These are phyloP conservation scores for Mycena olivaceomarginata DNA, from an alignment of 768 basidiomycete species.

Conservation along the genomic window DNA sequence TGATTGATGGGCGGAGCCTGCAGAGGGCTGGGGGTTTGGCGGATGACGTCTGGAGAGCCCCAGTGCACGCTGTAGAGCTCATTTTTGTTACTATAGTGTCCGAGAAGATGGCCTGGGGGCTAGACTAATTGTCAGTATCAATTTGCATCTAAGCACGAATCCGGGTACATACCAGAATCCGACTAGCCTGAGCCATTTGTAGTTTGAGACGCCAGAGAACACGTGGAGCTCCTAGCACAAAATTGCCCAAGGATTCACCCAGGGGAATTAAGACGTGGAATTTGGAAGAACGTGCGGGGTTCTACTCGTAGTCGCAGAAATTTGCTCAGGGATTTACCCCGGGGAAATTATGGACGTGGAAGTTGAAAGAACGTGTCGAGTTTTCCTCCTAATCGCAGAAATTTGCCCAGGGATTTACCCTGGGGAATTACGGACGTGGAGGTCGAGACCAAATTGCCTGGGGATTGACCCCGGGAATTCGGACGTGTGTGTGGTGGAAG, in stretches of 20 bases:
- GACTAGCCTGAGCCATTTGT: background rate
- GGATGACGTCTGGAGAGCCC: background rate
- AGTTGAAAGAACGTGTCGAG: no score
- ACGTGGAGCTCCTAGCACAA: background rate
- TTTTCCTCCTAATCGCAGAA: no score
- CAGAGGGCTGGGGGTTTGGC: slow-evolving; percentile 4
- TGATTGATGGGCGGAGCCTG: background rate
- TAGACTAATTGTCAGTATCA: background rate
- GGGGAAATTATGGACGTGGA: background rate
- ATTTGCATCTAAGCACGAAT: background rate
- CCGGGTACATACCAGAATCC: background rate
- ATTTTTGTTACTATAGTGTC: background rate
- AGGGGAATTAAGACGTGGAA: no score
- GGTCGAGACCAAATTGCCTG: background rate
- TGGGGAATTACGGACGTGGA: background rate
- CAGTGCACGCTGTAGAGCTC: slow-evolving; percentile 15
- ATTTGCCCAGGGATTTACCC: slow-evolving; percentile 21
- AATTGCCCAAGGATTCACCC: no score
- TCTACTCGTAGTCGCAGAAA: background rate
- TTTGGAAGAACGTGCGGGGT: no score
- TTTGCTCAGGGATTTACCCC: slow-evolving; percentile 19
- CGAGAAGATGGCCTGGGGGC: slow-evolving; percentile 6
- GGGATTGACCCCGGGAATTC: background rate
- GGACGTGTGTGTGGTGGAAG: background rate
- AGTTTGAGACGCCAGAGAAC: background rate